Percentiles rank a stretch among this genome's conserved stretches.
Conservation (phyloP, 2,329 filamentous ascomycete genomes). For the Microsporum canis region DNA sequence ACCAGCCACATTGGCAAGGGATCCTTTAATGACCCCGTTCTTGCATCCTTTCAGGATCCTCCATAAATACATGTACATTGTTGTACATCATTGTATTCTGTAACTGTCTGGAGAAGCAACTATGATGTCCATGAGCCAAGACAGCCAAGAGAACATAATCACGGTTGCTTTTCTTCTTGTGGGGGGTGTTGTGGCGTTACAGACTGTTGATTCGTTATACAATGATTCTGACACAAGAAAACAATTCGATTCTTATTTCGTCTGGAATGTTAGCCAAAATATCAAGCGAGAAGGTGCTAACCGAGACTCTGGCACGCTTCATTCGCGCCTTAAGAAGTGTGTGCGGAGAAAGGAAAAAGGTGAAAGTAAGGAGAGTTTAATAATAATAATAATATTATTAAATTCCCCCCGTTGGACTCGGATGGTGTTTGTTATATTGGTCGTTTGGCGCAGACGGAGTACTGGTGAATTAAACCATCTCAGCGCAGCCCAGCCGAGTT, state of each 20-base stretch:
- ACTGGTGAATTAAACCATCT: too few species aligned
- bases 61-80: not conserved
- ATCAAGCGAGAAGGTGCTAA: not conserved
- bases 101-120: not conserved
- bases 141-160: not conserved
- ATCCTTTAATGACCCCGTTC: not conserved
- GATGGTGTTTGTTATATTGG: too few species aligned
- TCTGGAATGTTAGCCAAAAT: not conserved
- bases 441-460: too few species aligned
- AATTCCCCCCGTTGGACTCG: too few species aligned
- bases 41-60: not conserved
- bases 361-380: too few species aligned
- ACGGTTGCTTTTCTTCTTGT: not conserved
- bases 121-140: not conserved
- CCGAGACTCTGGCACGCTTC: not conserved
- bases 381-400: too few species aligned
- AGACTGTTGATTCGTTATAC: not conserved
- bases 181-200: not conserved
- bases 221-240: not conserved
- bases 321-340: not conserved
- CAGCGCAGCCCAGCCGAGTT: too few species aligned
- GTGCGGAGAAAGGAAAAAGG: not conserved
- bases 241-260: constrained; percentile 3
- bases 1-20: not conserved
- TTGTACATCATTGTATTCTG: not conserved